Conservation (phyloP, 257 asterid species). For the Euphrasia confusa region DNA sequence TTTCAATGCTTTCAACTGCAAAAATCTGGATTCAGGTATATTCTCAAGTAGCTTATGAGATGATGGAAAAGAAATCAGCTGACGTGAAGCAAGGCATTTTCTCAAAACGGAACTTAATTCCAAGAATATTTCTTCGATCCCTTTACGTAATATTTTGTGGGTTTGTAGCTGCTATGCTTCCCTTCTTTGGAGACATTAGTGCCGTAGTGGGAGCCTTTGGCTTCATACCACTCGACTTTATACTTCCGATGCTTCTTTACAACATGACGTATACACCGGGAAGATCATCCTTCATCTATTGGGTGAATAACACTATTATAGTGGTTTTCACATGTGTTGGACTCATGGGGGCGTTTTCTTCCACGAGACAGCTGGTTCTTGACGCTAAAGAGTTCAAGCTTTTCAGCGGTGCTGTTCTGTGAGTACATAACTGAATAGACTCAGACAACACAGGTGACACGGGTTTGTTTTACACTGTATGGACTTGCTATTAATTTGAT, state of each 20-base stretch:
- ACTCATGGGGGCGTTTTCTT: slow-evolving; percentile 70
- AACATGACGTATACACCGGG: slow-evolving; percentile 67
- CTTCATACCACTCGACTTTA: slow-evolving; percentile 87
- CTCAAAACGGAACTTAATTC: slow-evolving; percentile 76
- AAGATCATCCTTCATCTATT: slow-evolving; percentile 45
- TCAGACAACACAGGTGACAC: background rate
- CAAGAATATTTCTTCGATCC: slow-evolving; percentile 73
- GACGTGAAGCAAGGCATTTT: slow-evolving; percentile 67
- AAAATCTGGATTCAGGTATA: slow-evolving; percentile 45
- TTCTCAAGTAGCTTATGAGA: slow-evolving; percentile 95
- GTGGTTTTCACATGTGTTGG: slow-evolving; percentile 77
- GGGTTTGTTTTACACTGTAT: background rate
- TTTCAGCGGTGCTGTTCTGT: slow-evolving; percentile 73
- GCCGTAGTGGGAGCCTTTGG: slow-evolving; percentile 92
- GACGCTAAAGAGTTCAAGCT: slow-evolving; percentile 77
- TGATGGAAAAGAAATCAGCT: slow-evolving; percentile 89
- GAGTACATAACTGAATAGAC: slow-evolving; percentile 18
- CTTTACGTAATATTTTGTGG: slow-evolving; percentile 66
- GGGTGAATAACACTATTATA: slow-evolving; percentile 64
- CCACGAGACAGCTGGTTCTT: slow-evolving; percentile 59
- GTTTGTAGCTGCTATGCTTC: slow-evolving; percentile 87
- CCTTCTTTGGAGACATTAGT: slow-evolving; percentile 89
- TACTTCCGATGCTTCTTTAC: slow-evolving; percentile 93
- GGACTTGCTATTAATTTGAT: background rate
- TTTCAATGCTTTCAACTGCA: background rate